Evolutionary conservation across 495 filamentous ascomycete genomes (phyloP), one percentile per base, ranked within the genome.

Genomic region (Ascodesmis nigricans): DNA sequence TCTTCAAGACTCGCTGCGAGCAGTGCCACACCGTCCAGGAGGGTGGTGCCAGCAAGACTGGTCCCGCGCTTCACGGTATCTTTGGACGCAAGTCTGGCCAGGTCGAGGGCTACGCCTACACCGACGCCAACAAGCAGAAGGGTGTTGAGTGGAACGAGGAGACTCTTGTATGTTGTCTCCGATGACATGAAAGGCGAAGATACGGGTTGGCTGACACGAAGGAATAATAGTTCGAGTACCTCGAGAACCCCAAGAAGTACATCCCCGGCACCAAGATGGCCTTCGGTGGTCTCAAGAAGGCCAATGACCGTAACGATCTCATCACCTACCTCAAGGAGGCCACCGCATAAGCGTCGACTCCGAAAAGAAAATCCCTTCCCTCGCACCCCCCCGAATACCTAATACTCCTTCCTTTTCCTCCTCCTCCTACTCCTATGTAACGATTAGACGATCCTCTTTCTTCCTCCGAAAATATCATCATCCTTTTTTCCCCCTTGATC

Each of bases 221-320:
- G 21, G 11, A 27, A 21, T 8, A 21, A 31, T 46, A 79, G 77
- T 84, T 80, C 56, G 62, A 70, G 41, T 84, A 84, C 66, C 73
- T 84, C 52, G 78, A 84, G 63, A 84, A 84, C 66, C 78, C 78
- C 47, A 84, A 84, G 66, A 84, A 84, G 61, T 84, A 72, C 72
- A 95, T 99, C 43, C 90, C 87, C 50, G 87, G 87, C 47, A 99
- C 87, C 60, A 99, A 99, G 80, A 99, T 99, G 87, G 87, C 87
- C 53, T 99, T 99, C 59, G 87, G 87, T 64, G 87, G 87, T 55
- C 66, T 99, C 48, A 99, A 99, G 84, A 99, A 99, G 77, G 71
- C 66, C 46, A 93, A 93, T 77, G 87, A 99, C 65, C 69, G 87
- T 58, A 95, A 95, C 61, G 90, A 99, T 63, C 68, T 99, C 47